Conservation (phyloP, 768 basidiomycete genomes). For the Leccinum aurantiacum region DNA sequence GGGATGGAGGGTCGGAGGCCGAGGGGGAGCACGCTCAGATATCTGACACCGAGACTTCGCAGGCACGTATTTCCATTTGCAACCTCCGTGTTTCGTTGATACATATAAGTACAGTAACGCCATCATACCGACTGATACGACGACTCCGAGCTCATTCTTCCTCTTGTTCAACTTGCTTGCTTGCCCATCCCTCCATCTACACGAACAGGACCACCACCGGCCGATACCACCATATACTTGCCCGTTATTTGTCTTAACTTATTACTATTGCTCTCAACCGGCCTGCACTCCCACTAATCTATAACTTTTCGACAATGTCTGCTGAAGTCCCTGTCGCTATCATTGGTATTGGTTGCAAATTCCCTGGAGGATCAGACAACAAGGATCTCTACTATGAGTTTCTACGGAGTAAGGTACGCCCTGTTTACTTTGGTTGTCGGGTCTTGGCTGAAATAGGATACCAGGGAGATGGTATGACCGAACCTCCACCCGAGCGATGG, state of each 20-base stretch:
- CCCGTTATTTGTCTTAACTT: not conserved
- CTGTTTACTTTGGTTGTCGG: not conserved
- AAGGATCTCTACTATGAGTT: slow-evolving; percentile 32
- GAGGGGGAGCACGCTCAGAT: not conserved
- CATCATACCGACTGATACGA: too few species aligned
- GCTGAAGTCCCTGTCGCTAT: slow-evolving; percentile 30
- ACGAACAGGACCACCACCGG: not conserved
- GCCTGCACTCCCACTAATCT: not conserved
- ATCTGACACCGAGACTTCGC: not conserved
- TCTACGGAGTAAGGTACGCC: slow-evolving; percentile 28
- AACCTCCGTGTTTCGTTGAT: not conserved
- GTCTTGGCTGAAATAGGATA: not conserved
- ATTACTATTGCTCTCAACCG: not conserved
- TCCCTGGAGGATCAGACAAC: slow-evolving; percentile 34
- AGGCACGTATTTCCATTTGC: not conserved
- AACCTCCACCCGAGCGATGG: slow-evolving; percentile 30
- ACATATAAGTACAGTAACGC: slow-evolving; percentile 9
- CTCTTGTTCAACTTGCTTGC: not conserved
- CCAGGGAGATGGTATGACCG: slow-evolving; percentile 33
- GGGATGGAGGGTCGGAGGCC: not conserved
- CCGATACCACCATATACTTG: not conserved
- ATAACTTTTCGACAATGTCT: slow-evolving; percentile 24
- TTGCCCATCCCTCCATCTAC: not conserved
- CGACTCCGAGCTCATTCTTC: not conserved
- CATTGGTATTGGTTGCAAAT: slow-evolving; percentile 35